Base-by-base conservation (phyloP, 2,329 filamentous ascomycete species). In the Fusarium musae region DNA sequence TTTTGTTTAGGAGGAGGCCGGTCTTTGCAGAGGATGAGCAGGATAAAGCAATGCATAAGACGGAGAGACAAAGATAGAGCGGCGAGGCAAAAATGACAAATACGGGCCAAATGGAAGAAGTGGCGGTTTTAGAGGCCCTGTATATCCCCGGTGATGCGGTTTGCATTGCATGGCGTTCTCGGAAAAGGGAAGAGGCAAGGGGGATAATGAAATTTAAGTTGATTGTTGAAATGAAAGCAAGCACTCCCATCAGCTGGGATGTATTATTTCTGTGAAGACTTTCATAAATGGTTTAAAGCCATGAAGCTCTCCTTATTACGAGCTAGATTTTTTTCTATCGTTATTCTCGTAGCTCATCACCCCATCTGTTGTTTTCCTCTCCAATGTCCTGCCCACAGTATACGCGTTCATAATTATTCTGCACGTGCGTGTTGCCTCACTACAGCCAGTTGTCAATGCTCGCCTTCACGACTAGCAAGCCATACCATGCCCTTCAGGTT, bases 401-500 rank as follows among this genome's bases (percentile, higher is more conserved):
- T 46, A 26, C 40, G 36, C n/a, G 19, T 40, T 30, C 34, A 26
- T 39, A 49, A 36, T 30, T 58, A 19, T 21, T 26, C 19, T 50
- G 47, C 19, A 13, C 10, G 15, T 28, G 36, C 34, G 19, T n/a
- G 50, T 28, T 54, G 36, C 37, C 8, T 54, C 34, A 13, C 26
- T n/a, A 28, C 11, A 36, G 32, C n/a, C 17, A 52, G 32, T 19
- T 69, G 49, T 69, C 77, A 79, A 47, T 77, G 65, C 63, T 80
- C 78, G 11, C 75, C 79, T 39, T 82, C 83, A 43, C 83, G 79
- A 6, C 84, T 85, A 23, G 84, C 85, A 62, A 89, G 81, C 85
- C 87, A 90, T 2, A 88, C 84, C 73, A 82, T 85, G 1, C 88
- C 87, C 79, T 89, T 90, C 50, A 90, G 78, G 42, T 82, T 82